Conservation (phyloP, 148 eudicot genomes). For the Rheum nobile region DNA sequence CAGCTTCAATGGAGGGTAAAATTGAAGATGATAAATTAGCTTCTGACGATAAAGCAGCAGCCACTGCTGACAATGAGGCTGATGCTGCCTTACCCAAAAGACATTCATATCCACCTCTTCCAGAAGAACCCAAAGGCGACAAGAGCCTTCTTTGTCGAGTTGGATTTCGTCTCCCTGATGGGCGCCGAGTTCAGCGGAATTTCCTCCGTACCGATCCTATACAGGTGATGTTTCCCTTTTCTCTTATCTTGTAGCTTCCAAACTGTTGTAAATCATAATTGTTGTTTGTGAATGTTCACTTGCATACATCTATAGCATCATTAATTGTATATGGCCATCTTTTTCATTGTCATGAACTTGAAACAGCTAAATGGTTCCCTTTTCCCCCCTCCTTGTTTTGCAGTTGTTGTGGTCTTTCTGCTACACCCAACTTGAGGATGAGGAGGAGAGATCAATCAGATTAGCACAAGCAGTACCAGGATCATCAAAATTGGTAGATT, state of each 20-base stretch:
- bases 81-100: conserved; percentile 28
- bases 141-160: conserved; percentile 69
- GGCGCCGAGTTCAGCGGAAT: conserved; percentile 86
- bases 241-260: neutral
- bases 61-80: conserved; percentile 24
- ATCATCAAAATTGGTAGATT: conserved; percentile 51
- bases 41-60: conserved; percentile 21
- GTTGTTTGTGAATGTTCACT: neutral
- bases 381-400: neutral
- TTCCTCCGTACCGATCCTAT: conserved; percentile 65
- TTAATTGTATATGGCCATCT: neutral
- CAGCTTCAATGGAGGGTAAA: conserved; percentile 63
- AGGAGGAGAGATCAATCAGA: conserved; percentile 34
- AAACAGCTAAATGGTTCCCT: neutral
- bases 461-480: conserved; percentile 85
- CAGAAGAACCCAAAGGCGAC: conserved; percentile 80
- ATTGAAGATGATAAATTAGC: conserved; percentile 22
- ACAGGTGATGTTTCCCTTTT: conserved; percentile 30
- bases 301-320: neutral
- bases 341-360: neutral
- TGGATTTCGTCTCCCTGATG: conserved; percentile 93
- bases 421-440: conserved; percentile 53
- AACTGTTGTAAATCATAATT: neutral
- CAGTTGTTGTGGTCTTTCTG: conserved; percentile 95
- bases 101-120: conserved; percentile 54